A percentile compares a stretch with the other conserved stretches of the same genome.
These are phyloP conservation scores for Diaporthe vexans DNA, from an alignment of 2,329 filamentous ascomycete genomes.

Conservation along the genomic window DNA sequence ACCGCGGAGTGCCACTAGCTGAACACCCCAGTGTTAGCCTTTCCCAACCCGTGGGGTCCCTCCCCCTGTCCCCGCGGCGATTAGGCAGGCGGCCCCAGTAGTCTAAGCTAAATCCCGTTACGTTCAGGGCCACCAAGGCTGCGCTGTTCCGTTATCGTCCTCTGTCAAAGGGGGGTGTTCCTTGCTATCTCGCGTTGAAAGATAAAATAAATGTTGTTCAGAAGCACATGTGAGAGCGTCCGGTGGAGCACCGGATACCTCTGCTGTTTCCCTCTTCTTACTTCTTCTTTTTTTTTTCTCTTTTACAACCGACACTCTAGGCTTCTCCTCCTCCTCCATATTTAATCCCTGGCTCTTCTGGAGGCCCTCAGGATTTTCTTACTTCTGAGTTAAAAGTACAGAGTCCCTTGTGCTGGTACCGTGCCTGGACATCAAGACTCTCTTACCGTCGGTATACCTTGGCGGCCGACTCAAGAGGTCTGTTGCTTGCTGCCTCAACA, in stretches of 20 bases:
- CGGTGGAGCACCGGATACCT: background rate
- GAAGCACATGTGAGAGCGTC: constrained; percentile 28
- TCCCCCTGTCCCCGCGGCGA: constrained; percentile 28
- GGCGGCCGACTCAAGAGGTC: background rate
- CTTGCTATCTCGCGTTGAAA: constrained; percentile 36
- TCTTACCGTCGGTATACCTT: background rate
- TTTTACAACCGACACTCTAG: background rate
- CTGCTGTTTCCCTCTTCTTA: background rate
- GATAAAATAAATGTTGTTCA: constrained; percentile 34
- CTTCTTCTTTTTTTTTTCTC: too few species aligned
- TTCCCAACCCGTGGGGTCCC: constrained; percentile 32
- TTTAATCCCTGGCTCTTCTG: background rate
- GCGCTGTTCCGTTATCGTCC: constrained; percentile 38
- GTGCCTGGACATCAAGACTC: constrained; percentile 9
- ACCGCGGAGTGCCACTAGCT: constrained; percentile 36
- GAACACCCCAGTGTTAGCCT: constrained; percentile 7
- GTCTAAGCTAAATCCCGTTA: constrained; percentile 29
- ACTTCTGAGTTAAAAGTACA: background rate
- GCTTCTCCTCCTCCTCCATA: background rate
- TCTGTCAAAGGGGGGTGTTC: background rate
- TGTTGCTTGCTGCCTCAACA: constrained; percentile 9
- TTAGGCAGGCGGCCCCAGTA: constrained; percentile 23
- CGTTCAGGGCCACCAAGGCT: constrained; percentile 12
- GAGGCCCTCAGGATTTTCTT: background rate
- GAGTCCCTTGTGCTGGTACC: background rate